phyloP scores from a whole-genome alignment of 1,284 basidiomycete genomes.

The Naganishia sp. region DNA sequence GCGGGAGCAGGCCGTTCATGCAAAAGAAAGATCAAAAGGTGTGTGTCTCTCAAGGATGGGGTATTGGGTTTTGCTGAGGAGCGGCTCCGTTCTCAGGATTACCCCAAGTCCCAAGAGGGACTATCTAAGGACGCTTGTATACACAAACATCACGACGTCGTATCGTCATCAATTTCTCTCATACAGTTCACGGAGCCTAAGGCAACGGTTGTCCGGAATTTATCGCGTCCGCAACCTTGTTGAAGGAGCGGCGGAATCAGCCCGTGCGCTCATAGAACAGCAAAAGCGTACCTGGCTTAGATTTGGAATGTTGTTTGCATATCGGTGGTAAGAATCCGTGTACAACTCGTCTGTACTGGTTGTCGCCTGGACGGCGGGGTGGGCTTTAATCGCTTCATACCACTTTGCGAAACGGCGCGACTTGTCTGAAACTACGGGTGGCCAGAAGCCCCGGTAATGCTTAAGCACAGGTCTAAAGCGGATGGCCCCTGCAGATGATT shows the following conservation, averaged over 20 bases:
- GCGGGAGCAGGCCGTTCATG: conserved; percentile 46
- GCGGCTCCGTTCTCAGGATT: conserved; percentile 15
- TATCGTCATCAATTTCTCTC: no score
- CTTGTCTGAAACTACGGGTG: conserved; percentile 53
- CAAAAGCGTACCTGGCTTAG: conserved; percentile 30
- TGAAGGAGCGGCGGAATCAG: conserved; percentile 47
- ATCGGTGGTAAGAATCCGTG: conserved; percentile 74
- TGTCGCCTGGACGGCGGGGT: conserved; percentile 68
- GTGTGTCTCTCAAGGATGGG: conserved; percentile 22
- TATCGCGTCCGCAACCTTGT: conserved; percentile 69
- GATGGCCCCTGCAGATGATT: conserved; percentile 61
- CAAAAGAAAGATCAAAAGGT: conserved; percentile 51
- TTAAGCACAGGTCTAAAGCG: conserved; percentile 66
- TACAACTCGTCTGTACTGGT: conserved; percentile 72
- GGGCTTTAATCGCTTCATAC: conserved; percentile 60
- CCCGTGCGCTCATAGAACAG: background rate
- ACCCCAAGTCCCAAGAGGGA: conserved; percentile 32
- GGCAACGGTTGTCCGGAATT: conserved; percentile 65
- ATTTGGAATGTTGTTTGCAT: conserved; percentile 34
- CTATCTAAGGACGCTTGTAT: conserved; percentile 1
- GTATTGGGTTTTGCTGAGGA: background rate
- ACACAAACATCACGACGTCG: background rate
- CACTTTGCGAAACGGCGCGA: conserved; percentile 61
- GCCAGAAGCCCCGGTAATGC: conserved; percentile 68
- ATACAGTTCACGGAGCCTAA: conserved; percentile 45